Conservation (phyloP, 495 filamentous ascomycete genomes). For the Xylaria grammica region DNA sequence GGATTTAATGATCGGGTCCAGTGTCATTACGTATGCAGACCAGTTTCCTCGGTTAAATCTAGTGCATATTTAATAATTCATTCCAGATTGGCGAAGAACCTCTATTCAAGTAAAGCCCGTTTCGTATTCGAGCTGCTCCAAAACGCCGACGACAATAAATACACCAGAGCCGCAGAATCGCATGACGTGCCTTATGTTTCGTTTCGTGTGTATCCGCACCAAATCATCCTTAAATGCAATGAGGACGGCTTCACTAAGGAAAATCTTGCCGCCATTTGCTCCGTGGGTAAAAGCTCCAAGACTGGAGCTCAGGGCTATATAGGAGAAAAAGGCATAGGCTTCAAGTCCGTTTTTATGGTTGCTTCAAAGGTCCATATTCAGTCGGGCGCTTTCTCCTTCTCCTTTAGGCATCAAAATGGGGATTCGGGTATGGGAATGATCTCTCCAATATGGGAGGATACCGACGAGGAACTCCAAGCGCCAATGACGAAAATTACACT, state of each 20-base stretch:
- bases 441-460: constrained; percentile 44
- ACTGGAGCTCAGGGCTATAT: constrained; percentile 45
- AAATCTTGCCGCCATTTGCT: constrained; percentile 46
- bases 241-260: constrained; percentile 51
- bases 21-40: constrained; percentile 40
- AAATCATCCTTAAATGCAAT: constrained; percentile 49
- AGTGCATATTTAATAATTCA: not conserved
- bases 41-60: not conserved
- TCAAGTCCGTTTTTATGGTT: constrained; percentile 59
- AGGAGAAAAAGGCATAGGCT: constrained; percentile 60
- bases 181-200: constrained; percentile 36
- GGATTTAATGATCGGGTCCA: constrained; percentile 36
- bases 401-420: constrained; percentile 38
- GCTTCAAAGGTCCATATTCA: constrained; percentile 53
- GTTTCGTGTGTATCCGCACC: constrained; percentile 38
- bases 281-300: constrained; percentile 49
- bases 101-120: constrained; percentile 44
- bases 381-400: constrained; percentile 54
- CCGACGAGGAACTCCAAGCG: constrained; percentile 19
- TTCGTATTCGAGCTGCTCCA: constrained; percentile 52
- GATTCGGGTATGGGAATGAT: constrained; percentile 54
- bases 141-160: constrained; percentile 51
- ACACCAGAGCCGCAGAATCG: constrained; percentile 16
- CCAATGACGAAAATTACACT: constrained; percentile 45
- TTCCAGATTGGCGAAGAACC: constrained; percentile 43